These are phyloP conservation scores for Fraxinus platypoda DNA, from an alignment of 305 asterid genomes.

Conservation along the genomic window DNA sequence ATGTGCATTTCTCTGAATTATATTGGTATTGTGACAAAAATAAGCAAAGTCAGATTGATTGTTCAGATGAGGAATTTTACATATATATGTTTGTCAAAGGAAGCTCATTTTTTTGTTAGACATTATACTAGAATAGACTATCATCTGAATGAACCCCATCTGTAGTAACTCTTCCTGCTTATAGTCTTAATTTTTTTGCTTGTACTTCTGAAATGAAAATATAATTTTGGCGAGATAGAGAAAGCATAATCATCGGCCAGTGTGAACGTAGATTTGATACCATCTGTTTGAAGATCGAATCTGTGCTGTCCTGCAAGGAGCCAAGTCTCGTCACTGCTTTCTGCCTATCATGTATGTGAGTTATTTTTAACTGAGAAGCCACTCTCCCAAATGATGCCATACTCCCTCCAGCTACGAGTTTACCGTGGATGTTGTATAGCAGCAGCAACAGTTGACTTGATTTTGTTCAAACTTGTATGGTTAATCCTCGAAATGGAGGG, in stretches of 20 bases:
- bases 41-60: constrained; percentile 10
- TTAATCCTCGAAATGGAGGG: not conserved
- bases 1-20: not conserved
- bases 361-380: not conserved
- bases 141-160: not conserved
- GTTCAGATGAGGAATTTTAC: constrained; percentile 6
- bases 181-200: not conserved
- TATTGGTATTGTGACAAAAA: constrained; percentile 2
- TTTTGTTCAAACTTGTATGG: not conserved
- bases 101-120: not conserved
- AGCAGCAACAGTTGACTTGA: not conserved
- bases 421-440: not conserved
- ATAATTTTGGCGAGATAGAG: not conserved
- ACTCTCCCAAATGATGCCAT: not conserved
- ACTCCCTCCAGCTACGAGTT: not conserved
- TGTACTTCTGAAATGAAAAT: not conserved
- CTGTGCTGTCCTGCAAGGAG: not conserved
- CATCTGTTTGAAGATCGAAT: not conserved
- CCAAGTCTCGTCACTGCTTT: not conserved
- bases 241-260: not conserved
- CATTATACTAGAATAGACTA: not conserved
- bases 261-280: not conserved
- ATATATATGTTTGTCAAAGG: not conserved
- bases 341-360: not conserved
- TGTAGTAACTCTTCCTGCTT: not conserved